Percentiles rank a stretch among this genome's conserved stretches.
Conservation (phyloP, 139 green algal species). For the Micractinium sp. region DNA sequence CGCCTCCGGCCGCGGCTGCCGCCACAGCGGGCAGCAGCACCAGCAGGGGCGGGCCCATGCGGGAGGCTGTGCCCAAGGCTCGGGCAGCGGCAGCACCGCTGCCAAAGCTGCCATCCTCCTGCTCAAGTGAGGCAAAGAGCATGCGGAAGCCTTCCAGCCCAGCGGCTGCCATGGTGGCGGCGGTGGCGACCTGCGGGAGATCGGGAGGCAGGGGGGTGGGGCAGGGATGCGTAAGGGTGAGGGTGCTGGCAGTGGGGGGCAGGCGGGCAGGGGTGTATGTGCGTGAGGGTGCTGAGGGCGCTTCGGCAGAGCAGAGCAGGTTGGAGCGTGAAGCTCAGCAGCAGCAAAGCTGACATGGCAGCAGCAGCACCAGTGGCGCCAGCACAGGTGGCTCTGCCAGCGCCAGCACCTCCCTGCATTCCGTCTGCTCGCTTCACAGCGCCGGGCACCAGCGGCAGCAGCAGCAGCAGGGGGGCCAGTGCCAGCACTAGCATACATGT, state of each 20-base stretch:
- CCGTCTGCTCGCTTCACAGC: constrained; percentile 65
- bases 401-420: not conserved
- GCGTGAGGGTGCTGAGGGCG: not conserved
- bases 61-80: not conserved
- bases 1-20: constrained; percentile 31
- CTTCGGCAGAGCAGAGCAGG: not conserved
- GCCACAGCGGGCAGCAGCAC: constrained; percentile 37
- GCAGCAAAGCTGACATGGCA: not conserved
- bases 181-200: constrained; percentile 74
- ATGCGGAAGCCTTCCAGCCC: constrained; percentile 87
- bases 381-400: not conserved
- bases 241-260: not conserved
- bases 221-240: not conserved
- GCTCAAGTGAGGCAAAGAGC: constrained; percentile 79
- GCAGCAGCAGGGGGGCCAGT: constrained; percentile 45
- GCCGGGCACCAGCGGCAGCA: constrained; percentile 92
- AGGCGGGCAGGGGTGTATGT: not conserved
- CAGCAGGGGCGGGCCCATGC: constrained; percentile 1
- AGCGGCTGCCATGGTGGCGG: constrained; percentile 87
- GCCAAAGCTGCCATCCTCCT: constrained; percentile 59
- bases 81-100: not conserved
- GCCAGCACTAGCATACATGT: no score
- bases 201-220: not conserved
- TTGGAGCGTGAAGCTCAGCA: not conserved
- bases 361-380: not conserved